Evolutionary conservation across 257 asterid genomes (phyloP).

Genomic region (Solanum piurae): DNA sequence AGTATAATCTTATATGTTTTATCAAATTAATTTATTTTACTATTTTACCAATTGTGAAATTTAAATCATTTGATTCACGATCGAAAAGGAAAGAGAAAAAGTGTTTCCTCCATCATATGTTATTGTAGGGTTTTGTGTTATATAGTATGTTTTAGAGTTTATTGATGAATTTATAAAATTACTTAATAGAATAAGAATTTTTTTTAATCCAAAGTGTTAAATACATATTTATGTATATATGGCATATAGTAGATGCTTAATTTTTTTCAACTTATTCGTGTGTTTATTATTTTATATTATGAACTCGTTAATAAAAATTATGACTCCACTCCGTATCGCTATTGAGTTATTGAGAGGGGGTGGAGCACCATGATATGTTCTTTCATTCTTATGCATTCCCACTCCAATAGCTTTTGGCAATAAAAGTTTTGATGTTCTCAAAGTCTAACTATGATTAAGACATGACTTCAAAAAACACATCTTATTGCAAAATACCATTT

Average conservation of each 20-base stretch:
- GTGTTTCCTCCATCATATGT: background rate
- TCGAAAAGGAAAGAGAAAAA: no score
- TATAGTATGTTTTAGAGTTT: no score
- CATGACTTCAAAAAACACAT: background rate
- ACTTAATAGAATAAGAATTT: background rate
- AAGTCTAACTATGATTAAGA: background rate
- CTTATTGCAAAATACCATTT: background rate
- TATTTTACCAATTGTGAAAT: no score
- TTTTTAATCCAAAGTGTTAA: background rate
- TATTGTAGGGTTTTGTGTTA: background rate
- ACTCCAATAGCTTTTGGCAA: background rate
- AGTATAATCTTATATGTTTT: background rate
- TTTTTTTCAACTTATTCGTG: fast-evolving
- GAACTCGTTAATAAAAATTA: no score
- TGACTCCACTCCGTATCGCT: no score
- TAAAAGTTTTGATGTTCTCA: background rate
- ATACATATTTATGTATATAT: no score
- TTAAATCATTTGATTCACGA: no score
- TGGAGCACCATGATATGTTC: background rate
- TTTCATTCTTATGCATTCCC: background rate
- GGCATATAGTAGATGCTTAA: no score
- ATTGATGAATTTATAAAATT: no score
- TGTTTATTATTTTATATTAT: no score
- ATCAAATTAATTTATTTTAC: background rate
- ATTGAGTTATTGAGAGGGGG: no score